Evolutionary conservation across 2,329 filamentous ascomycete genomes (phyloP), one percentile per base, ranked within the genome.

Genomic region (Fusarium verticillioides): DNA sequence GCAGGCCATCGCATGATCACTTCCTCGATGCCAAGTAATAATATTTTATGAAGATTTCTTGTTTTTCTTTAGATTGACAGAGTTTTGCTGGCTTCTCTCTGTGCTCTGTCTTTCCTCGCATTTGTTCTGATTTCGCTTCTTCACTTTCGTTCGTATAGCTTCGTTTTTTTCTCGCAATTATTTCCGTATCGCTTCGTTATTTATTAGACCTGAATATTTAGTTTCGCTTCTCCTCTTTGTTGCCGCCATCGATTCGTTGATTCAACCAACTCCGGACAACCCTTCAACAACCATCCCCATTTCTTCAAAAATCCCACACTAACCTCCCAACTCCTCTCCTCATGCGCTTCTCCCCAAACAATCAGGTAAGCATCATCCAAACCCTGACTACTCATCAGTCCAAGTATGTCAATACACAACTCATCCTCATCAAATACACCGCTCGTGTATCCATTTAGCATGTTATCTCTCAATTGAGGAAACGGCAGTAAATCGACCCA

Each of bases 341-440:
- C 81, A 79, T 82, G 84, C 1, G 86, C 80, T 10, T 86, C 83
- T 1, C 85, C 84, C 87, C 86, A 88, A 4, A 87, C 84, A 18
- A 88, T 78, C 3, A 88, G 50, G 4, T 68, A 73, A 2, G 74
- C 64, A 9, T 74, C 60, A 4, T 77, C 68, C 21, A 60, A 26
- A 0, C 63, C 34, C 15, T 40, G 26, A 3, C 52, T 65, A 10
- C 62, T 60, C 16, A 39, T 56, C 0, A 75, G 32, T 12, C 66
- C 64, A 3, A 76, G 26, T 1, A 78, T 50, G 5, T 77, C 76
- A 4, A 65, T n/a, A 28, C 77, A 78, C 19, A 78, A 13, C 30
- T 70, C 63, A 23, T 77, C 75, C 28, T 78, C 77, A 9, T 78
- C 75, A 7, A 77, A 53, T 0, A 26, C 18, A 12, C 63, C 72